Percentiles rank a stretch among this genome's conserved stretches.
Evolutionary conservation across 257 asterid genomes (phyloP).

Genomic region (Solanum virginianum): DNA sequence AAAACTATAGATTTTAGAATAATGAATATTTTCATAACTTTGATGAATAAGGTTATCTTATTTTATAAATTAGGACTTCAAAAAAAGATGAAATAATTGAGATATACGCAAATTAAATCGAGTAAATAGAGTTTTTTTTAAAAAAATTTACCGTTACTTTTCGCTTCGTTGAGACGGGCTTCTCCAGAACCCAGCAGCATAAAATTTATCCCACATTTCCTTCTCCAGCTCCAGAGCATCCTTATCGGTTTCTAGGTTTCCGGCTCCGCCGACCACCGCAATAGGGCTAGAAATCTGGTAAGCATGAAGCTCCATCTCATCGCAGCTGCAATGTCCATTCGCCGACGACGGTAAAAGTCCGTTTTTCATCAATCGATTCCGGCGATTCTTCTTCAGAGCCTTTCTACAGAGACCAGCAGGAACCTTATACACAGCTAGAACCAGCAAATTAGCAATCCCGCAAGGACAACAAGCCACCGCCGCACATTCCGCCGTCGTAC

Average conservation of each 20-base stretch:
- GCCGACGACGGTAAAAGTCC: conserved; percentile 19
- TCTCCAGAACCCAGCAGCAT: conserved; percentile 76
- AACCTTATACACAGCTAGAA: conserved; percentile 53
- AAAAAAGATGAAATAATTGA: not conserved
- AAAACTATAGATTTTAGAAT: too few species aligned
- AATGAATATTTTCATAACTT: not conserved
- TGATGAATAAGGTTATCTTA: not conserved
- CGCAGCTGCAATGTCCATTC: conserved; percentile 18
- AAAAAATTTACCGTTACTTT: not conserved
- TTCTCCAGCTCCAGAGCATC: conserved; percentile 55
- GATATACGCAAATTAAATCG: fast-evolving
- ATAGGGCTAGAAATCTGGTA: conserved; percentile 16
- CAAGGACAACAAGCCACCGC: conserved; percentile 88
- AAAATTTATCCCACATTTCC: conserved; percentile 67
- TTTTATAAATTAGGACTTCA: not conserved
- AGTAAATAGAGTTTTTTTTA: not conserved
- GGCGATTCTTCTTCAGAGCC: conserved; percentile 45
- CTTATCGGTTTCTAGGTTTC: conserved; percentile 12
- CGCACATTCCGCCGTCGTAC: conserved; percentile 76
- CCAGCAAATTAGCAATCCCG: conserved; percentile 42
- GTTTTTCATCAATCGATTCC: conserved; percentile 14
- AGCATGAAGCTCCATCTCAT: conserved; percentile 30
- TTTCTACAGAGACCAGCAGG: conserved; percentile 73
- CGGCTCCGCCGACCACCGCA: not conserved
- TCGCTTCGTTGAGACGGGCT: conserved; percentile 48